Percentiles rank a stretch among this genome's conserved stretches.
Conservation (phyloP, 2,329 filamentous ascomycete genomes). For the Lasiodiplodia sp. region DNA sequence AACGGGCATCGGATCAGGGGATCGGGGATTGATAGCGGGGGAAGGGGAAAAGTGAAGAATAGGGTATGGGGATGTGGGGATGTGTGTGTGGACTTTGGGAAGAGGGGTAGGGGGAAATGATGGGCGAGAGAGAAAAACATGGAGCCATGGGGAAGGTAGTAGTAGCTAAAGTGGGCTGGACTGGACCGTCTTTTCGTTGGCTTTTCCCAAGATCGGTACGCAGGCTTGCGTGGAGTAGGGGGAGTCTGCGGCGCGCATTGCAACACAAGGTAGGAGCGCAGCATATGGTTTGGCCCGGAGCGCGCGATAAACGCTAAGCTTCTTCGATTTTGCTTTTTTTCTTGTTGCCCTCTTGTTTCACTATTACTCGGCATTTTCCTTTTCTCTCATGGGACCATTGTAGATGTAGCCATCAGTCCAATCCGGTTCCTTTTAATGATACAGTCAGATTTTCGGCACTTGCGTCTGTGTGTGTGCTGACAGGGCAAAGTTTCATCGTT, state of each 20-base stretch:
- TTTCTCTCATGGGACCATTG: not conserved
- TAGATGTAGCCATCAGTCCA: not conserved
- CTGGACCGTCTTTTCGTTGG: not conserved
- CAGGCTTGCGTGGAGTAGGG: not conserved
- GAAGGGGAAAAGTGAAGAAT: no score
- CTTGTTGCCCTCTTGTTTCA: not conserved
- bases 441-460: not conserved
- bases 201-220: not conserved
- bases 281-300: not conserved
- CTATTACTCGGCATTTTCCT: not conserved
- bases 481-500: not conserved
- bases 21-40: not conserved
- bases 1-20: not conserved
- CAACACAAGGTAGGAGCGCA: constrained; percentile 1
- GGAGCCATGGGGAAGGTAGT: no score
- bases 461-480: not conserved
- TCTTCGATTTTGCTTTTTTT: not conserved
- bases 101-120: not conserved
- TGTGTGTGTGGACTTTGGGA: not conserved
- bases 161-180: no score
- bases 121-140: no score
- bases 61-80: not conserved
- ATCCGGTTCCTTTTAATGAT: not conserved
- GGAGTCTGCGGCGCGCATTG: not conserved
- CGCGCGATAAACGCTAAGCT: not conserved